Evolutionary conservation across 106 monocot species (phyloP), one percentile per base, ranked within the genome.

Genomic region (Platanthera guangdongensis): DNA sequence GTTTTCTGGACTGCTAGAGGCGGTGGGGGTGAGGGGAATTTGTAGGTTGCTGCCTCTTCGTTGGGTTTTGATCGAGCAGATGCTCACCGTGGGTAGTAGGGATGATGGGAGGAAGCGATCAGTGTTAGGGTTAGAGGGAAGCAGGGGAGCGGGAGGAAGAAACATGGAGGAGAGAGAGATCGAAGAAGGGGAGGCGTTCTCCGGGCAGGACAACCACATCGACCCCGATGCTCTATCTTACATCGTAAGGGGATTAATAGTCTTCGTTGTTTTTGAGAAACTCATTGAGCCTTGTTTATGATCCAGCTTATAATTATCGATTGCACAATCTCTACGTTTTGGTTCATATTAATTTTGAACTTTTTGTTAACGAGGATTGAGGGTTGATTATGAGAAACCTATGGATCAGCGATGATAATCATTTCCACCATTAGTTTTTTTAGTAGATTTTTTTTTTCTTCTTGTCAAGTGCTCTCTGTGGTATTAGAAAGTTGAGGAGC

Each of bases 91-190:
- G 77, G 77, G 69, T 62, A 85, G 68, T 48, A 78, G 90, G 72
- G 76, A 79, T 68, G 90, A 79, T n/a, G 84, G 63, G 72, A 68
- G 77, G 77, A 86, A 80, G 82, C 72, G 84, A 52, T 13, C 83
- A 75, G 80, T 78, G 67, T 69, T 89, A 60, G 83, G 83, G 54
- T 75, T 88, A 25, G 82, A 74, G 48, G 72, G 52, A 51, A 76
- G 68, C 65, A 74, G 57, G 21, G 22, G 72, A 51, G 22, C 7
- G 19, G 22, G 21, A 21, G 51, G 51, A 51, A 46, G 69, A 52
- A 68, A 50, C 68, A 85, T 87, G 90, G 90, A 90, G 80, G 90
- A 81, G 87, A 87, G 79, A 79, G 90, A 87, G 78, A 72, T 87
- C 22, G 90, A 90, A 71, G 90, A 90, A 68, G 90, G 90, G 13